Base-by-base conservation (phyloP, 176 grass and related monocot species). In the Miscanthus lutarioriparius region DNA sequence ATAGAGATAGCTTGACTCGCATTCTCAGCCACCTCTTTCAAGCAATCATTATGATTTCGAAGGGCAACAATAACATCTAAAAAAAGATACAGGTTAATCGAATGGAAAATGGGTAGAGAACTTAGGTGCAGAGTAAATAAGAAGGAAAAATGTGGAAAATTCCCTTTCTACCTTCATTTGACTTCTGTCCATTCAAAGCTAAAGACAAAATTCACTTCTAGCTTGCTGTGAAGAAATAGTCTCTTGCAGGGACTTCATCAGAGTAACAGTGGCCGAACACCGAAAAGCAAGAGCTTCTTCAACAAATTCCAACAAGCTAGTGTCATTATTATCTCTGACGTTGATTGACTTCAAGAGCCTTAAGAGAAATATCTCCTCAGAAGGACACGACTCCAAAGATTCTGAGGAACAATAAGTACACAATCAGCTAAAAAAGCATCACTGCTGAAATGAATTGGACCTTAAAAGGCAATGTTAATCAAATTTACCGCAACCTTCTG, bases 291-390 rank as follows among this genome's bases (percentile, higher is more conserved):
- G 89, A 71, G 93, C 82, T 89, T 98, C 89, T 67, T 98, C 81
- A 84, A 91, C 87, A 56, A 71, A 84, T 88, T 90, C 84, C 30
- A 90, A 45, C 28, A 79, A 49, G 48, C 81, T 82, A 82, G 58
- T 87, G 38, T 66, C 51, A 49, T 53, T 59, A 33, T 38, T 70
- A 66, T 73, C 90, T 71, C 86, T 82, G 66, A 76, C 20, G 86
- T 78, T 76, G 13, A 30, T 84, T 67, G 85, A 86, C 86, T 87
- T 87, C 51, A 93, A 82, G 69, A 98, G 85, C 69, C 83, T 95
- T 47, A 83, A 93, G 66, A 98, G 89, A 90, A 98, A 98, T 84
- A 90, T 93, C 68, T 98, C 92, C 73, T 95, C 91, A 20, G 89
- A 86, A 79, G 91, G 83, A 79, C 89, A 98, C 2, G 83, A 84